Evolutionary conservation across 1,284 basidiomycete species (phyloP).

Genomic region (Tremellales sp.): DNA sequence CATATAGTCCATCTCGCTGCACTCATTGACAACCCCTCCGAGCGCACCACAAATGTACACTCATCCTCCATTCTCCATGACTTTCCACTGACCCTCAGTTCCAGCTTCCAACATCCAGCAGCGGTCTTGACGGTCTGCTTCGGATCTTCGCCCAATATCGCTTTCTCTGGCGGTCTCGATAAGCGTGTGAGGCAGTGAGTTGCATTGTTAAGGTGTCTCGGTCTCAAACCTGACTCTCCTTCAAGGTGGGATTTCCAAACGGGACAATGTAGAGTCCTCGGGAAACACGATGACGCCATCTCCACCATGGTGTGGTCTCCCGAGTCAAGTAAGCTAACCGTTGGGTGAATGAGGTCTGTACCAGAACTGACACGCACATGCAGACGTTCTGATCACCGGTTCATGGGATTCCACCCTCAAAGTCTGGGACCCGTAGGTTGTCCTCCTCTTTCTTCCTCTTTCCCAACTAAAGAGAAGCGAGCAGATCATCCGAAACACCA

Average conservation of each 20-base stretch:
- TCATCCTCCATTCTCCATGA: not conserved
- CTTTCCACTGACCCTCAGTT: not conserved
- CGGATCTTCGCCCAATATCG: conserved; percentile 42
- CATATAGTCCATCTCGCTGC: conserved; percentile 44
- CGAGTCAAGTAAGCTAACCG: conserved; percentile 40
- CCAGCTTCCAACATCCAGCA: conserved; percentile 40
- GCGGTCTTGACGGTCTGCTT: conserved; percentile 48
- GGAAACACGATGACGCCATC: conserved; percentile 50
- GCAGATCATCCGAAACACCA: conserved; percentile 53
- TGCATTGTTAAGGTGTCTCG: conserved; percentile 50
- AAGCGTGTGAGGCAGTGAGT: conserved; percentile 54
- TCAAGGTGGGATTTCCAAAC: conserved; percentile 50
- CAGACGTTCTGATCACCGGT: conserved; percentile 72
- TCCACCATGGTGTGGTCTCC: conserved; percentile 47
- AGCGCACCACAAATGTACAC: conserved; percentile 37
- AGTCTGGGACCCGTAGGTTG: conserved; percentile 69
- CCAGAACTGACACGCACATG: not conserved
- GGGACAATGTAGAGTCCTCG: conserved; percentile 48
- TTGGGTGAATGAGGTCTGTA: not conserved
- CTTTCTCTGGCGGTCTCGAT: conserved; percentile 50
- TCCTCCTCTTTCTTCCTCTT: conserved; percentile 4
- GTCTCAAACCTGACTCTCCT: conserved; percentile 49
- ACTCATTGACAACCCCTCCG: conserved; percentile 35
- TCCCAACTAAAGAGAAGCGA: not conserved
- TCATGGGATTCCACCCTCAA: conserved; percentile 87